These are phyloP conservation scores for Fusarium subglutinans DNA, from an alignment of 2,329 filamentous ascomycete species.

Conservation along the genomic window DNA sequence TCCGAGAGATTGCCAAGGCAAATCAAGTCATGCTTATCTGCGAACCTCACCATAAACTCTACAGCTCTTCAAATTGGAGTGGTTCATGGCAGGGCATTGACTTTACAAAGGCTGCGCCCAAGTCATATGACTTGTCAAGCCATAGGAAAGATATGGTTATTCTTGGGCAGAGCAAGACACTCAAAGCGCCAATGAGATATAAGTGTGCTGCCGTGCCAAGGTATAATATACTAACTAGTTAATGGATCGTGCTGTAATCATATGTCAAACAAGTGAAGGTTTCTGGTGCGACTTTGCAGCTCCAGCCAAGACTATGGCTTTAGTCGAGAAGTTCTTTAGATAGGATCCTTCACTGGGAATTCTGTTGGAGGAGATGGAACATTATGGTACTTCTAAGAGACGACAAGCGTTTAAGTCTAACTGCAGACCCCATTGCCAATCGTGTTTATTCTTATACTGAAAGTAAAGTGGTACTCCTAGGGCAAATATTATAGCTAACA, in stretches of 20 bases:
- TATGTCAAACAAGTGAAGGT: constrained; percentile 8
- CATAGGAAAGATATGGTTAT: not conserved
- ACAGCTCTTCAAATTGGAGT: constrained; percentile 8
- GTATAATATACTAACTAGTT: not conserved
- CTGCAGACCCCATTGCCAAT: not conserved
- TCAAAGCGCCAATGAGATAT: not conserved
- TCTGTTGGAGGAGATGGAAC: not conserved
- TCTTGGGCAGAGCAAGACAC: not conserved
- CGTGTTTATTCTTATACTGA: not conserved
- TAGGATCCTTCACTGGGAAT: not conserved
- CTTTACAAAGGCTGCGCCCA: not conserved
- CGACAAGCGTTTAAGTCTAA: not conserved
- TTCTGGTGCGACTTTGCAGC: constrained; percentile 20
- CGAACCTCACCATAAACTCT: not conserved
- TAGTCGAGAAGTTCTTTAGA: not conserved
- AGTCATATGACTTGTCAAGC: not conserved
- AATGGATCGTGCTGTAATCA: not conserved
- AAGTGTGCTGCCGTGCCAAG: not conserved
- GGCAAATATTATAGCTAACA: too few species aligned
- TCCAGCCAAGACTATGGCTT: not conserved
- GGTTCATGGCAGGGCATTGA: constrained; percentile 5
- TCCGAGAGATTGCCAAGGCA: not conserved
- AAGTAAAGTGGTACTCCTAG: not conserved
- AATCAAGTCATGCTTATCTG: constrained; percentile 3
- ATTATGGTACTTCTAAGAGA: not conserved